Conservation (phyloP, 331 rosid genomes). For the Rhamnella rubrinervis region DNA sequence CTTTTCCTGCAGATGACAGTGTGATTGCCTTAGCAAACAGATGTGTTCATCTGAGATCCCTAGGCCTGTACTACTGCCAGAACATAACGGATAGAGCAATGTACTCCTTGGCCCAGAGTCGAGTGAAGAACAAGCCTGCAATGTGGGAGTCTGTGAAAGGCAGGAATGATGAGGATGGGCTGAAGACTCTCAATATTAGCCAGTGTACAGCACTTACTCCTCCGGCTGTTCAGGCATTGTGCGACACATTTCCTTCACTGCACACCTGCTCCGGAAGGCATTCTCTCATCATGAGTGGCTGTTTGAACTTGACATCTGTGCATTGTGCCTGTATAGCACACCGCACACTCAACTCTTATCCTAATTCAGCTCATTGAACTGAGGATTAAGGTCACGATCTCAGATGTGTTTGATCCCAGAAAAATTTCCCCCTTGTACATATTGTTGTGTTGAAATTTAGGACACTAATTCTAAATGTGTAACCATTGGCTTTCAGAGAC, state of each 20-base stretch:
- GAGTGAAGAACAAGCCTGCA: conserved; percentile 53
- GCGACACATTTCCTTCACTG: conserved; percentile 85
- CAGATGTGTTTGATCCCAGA: conserved; percentile 28
- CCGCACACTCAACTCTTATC: conserved; percentile 36
- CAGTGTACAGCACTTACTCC: conserved; percentile 98
- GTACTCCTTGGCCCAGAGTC: conserved; percentile 87
- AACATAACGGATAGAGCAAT: conserved; percentile 95
- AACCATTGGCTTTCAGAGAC: conserved; percentile 20
- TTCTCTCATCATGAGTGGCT: conserved; percentile 91
- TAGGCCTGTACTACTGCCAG: conserved; percentile 85
- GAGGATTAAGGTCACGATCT: conserved; percentile 19
- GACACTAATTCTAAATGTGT: conserved; percentile 10
- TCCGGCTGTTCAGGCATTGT: conserved; percentile 83
- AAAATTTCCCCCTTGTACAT: conserved; percentile 23
- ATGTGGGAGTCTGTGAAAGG: conserved; percentile 61
- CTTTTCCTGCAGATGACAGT: conserved; percentile 70
- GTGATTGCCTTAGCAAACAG: conserved; percentile 85
- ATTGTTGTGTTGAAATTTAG: conserved; percentile 23
- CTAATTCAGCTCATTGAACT: conserved; percentile 61
- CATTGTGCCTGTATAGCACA: conserved; percentile 91
- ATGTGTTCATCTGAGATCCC: conserved; percentile 77
- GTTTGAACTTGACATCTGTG: conserved; percentile 74
- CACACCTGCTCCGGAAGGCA: conserved; percentile 96
- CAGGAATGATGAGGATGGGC: conserved; percentile 69
- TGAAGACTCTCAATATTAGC: conserved; percentile 78